Evolutionary conservation across 345 rosid genomes (phyloP), one percentile per base, ranked within the genome.

Genomic region (Nephelium lappaceum): DNA sequence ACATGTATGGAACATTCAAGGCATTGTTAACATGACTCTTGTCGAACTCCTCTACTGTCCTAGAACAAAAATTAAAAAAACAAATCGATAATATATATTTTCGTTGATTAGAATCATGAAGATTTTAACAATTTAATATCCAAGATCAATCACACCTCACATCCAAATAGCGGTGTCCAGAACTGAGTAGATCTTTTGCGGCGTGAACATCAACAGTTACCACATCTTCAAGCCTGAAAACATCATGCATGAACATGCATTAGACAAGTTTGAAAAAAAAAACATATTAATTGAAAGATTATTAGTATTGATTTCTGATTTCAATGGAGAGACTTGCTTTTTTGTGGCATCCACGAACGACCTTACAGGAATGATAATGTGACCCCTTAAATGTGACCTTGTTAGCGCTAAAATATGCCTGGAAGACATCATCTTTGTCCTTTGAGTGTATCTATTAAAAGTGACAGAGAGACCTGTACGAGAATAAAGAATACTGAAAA

Each of bases 1-100:
- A 89, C 91, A 86, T 77, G 79, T 82, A 86, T 61, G 92, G 91
- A 80, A 86, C 85, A 73, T 87, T 86, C 75, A 85, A 51, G 9
- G 91, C 92, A 63, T 81, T 82, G 23, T 85, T 86, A 45, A 82
- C 72, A 49, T 87, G 92, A 27, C 90, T 79, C 82, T 85, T 86
- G 6, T 57, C 63, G 69, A 81, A 91, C 77, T 91, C 94, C 85
- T 85, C 91, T 49, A 71, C 67, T 36, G 90, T 89, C 76, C 91
- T 87, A 58, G 47, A 16, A n/a, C n/a, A n/a, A n/a, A n/a, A n/a
- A n/a, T n/a, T n/a, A n/a, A 62, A 60, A 8, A 8, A 2, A 45
- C 25, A 19, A 9, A 14, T 8, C 76, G 27, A 15, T 42, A 8
- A 51, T 51, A 51, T 51, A 51, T 66, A 11, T 8, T 14, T 64